A percentile compares a stretch with the other conserved stretches of the same genome.
phyloP scores from a whole-genome alignment of 1,139 yeast species.

The Pichia sp. region DNA sequence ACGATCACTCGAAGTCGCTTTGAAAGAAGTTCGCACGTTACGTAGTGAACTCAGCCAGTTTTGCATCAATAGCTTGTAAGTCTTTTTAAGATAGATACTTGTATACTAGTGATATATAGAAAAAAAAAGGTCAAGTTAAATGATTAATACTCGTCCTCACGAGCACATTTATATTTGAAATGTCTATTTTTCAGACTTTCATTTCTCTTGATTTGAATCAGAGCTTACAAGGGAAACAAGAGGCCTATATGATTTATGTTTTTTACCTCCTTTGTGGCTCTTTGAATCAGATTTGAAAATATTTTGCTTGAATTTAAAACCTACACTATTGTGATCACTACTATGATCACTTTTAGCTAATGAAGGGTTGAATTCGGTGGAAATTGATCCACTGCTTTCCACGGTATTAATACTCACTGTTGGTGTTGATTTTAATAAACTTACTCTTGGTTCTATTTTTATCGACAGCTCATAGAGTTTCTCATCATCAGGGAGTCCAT shows the following conservation, averaged over 20 bases:
- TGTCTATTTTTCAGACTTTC: not conserved
- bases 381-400: not conserved
- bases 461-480: conserved; percentile 74
- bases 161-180: not conserved
- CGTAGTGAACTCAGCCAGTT: conserved; percentile 39
- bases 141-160: not conserved
- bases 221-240: not conserved
- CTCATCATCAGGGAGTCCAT: conserved; percentile 65
- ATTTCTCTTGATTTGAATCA: not conserved
- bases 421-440: conserved; percentile 14
- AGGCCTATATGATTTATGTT: not conserved
- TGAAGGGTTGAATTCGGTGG: too few relatives aligned
- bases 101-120: too few relatives aligned
- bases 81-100: too few relatives aligned
- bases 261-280: not conserved
- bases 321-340: too few relatives aligned
- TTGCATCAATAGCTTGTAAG: too few relatives aligned
- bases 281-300: too few relatives aligned
- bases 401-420: not conserved
- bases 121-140: not conserved
- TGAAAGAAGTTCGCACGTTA: conserved; percentile 36
- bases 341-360: too few relatives aligned
- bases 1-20: conserved; percentile 32
- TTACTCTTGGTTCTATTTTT: conserved; percentile 64
- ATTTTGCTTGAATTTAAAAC: too few relatives aligned